phyloP scores from a whole-genome alignment of 805 yeast species.

The Candida palmyrensis region DNA sequence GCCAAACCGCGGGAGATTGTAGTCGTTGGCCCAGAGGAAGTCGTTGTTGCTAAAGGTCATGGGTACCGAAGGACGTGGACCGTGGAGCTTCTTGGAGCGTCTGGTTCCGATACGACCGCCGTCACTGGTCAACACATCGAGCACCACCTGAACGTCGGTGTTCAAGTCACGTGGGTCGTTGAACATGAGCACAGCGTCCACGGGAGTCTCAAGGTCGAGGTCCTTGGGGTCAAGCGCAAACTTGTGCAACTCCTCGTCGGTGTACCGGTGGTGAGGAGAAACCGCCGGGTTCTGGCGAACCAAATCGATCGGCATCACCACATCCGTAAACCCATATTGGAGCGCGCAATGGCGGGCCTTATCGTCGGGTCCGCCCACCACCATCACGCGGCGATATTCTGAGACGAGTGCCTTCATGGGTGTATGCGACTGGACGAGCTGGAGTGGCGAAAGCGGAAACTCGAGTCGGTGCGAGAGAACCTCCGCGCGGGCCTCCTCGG shows the following conservation, averaged over 20 bases:
- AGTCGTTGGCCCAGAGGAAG: slow-evolving; percentile 84
- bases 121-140: slow-evolving; percentile 63
- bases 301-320: slow-evolving; percentile 68
- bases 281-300: slow-evolving; percentile 51
- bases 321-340: slow-evolving; percentile 73
- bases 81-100: slow-evolving; percentile 19
- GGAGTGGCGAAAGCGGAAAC: slow-evolving; percentile 47
- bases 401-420: slow-evolving; percentile 62
- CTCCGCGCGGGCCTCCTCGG: slow-evolving; percentile 57
- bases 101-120: slow-evolving; percentile 62
- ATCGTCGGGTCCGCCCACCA: slow-evolving; percentile 78
- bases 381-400: slow-evolving; percentile 57
- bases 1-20: slow-evolving; percentile 73
- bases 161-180: slow-evolving; percentile 90
- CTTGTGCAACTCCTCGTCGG: slow-evolving; percentile 37
- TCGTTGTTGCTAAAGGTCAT: slow-evolving; percentile 80
- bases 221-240: slow-evolving; percentile 33
- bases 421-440: slow-evolving; percentile 83
- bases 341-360: slow-evolving; percentile 68
- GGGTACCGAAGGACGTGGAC: slow-evolving; percentile 51
- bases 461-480: slow-evolving; percentile 44
- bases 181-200: slow-evolving; percentile 78
- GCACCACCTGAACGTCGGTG: slow-evolving; percentile 72
- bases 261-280: slow-evolving; percentile 65
- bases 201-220: slow-evolving; percentile 29